Evolutionary conservation across 2,329 filamentous ascomycete species (phyloP).

Genomic region (Furcasterigmium sp.): DNA sequence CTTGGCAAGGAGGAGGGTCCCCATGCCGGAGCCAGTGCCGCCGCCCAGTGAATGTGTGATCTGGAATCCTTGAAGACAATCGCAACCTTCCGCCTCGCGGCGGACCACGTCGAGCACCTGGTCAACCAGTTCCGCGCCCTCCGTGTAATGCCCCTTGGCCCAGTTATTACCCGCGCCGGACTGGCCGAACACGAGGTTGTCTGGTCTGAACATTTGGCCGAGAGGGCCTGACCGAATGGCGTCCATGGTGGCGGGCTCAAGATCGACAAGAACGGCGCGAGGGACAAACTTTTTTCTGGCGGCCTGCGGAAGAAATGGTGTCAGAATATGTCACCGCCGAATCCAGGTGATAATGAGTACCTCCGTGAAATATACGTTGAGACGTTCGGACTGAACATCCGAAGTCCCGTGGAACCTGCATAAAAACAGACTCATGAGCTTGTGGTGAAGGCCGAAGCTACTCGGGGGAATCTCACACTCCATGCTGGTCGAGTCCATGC

Average conservation of each 20-base stretch:
- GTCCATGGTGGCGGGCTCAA: slow-evolving; percentile 99
- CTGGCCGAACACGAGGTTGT: slow-evolving; percentile 99
- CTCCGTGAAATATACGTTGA: slow-evolving; percentile 98
- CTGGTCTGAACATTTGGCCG: slow-evolving; percentile 97
- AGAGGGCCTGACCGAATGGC: slow-evolving; percentile 97
- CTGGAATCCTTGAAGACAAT: slow-evolving; percentile 99
- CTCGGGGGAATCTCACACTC: slow-evolving; percentile 65
- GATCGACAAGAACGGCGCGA: slow-evolving; percentile 97
- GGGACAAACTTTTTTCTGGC: slow-evolving; percentile 98
- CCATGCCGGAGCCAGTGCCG: slow-evolving; percentile 99
- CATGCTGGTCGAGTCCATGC: slow-evolving; percentile 95
- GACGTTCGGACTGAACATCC: slow-evolving; percentile 97
- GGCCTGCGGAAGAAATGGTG: no score
- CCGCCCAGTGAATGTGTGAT: slow-evolving; percentile 99
- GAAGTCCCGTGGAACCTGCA: slow-evolving; percentile 95
- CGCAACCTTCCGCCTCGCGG: slow-evolving; percentile 96
- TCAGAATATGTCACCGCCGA: no score
- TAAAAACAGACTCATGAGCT: no score
- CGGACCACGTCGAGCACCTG: slow-evolving; percentile 96
- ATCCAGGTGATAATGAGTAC: slow-evolving; percentile 30
- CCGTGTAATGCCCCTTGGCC: slow-evolving; percentile 99
- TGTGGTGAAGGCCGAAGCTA: no score
- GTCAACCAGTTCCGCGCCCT: slow-evolving; percentile 98
- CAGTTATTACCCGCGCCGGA: slow-evolving; percentile 99
- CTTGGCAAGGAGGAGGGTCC: slow-evolving; percentile 98